Percentiles rank a stretch among this genome's conserved stretches.
phyloP scores from a whole-genome alignment of 345 rosid species.

The Murraya koenigii region DNA sequence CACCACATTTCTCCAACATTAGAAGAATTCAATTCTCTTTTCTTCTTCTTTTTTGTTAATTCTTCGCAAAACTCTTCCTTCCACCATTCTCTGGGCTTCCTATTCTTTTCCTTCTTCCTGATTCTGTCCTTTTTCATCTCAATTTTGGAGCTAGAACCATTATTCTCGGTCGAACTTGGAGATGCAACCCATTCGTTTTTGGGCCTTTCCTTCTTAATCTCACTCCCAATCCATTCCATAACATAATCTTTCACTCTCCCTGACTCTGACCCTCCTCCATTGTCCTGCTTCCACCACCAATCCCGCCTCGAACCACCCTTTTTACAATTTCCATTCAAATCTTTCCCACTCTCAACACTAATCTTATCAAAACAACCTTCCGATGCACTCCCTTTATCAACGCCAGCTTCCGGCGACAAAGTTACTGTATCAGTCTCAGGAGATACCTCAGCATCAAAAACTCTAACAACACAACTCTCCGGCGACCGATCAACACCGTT shows the following conservation, averaged over 20 bases:
- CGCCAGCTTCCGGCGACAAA: constrained; percentile 38
- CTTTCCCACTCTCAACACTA: constrained; percentile 44
- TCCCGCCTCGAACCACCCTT: constrained; percentile 52
- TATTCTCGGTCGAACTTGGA: constrained; percentile 27
- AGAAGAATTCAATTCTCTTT: constrained; percentile 37
- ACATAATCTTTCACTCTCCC: constrained; percentile 76
- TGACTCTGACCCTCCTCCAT: constrained; percentile 52
- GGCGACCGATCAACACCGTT: constrained; percentile 42
- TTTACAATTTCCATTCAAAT: constrained; percentile 25
- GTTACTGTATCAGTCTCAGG: constrained; percentile 24
- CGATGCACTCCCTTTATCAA: constrained; percentile 47
- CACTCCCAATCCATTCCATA: constrained; percentile 81
- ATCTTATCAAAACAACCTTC: constrained; percentile 42
- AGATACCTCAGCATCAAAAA: constrained; percentile 42
- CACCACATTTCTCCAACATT: constrained; percentile 59
- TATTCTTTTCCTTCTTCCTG: constrained; percentile 43
- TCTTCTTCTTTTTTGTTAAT: constrained; percentile 56
- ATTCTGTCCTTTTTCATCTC: constrained; percentile 44
- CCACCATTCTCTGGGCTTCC: constrained; percentile 88
- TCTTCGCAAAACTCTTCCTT: constrained; percentile 84
- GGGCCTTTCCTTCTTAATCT: constrained; percentile 69
- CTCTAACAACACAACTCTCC: constrained; percentile 43
- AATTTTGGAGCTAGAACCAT: constrained; percentile 26
- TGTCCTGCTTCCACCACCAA: constrained; percentile 87
- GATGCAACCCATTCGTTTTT: constrained; percentile 43